These are phyloP conservation scores for Tagetes erecta DNA, from an alignment of 129 eudicot species.

Conservation along the genomic window DNA sequence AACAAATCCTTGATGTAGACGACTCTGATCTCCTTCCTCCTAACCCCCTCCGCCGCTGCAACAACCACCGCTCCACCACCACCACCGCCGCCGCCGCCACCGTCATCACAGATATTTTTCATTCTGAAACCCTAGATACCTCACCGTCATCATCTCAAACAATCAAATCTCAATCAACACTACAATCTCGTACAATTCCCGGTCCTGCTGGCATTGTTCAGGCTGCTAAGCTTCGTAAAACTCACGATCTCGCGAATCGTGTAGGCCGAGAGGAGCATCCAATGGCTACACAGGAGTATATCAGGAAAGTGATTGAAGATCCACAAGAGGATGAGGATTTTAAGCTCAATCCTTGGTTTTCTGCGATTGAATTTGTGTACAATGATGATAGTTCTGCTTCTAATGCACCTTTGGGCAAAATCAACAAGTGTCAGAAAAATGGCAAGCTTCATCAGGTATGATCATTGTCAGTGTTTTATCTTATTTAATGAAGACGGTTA, in stretches of 20 bases:
- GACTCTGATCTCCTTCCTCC: constrained; percentile 57
- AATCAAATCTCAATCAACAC: constrained; percentile 6
- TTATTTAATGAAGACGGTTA: not conserved
- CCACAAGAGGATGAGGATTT: constrained; percentile 59
- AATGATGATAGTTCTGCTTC: constrained; percentile 15
- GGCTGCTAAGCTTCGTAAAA: constrained; percentile 62
- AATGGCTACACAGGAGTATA: constrained; percentile 64
- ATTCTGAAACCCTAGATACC: constrained; percentile 32
- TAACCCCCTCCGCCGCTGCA: constrained; percentile 68
- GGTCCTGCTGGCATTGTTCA: constrained; percentile 80
- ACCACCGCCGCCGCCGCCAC: constrained; percentile 16
- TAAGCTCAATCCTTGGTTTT: constrained; percentile 51
- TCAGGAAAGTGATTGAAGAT: constrained; percentile 54
- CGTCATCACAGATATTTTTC: constrained; percentile 14
- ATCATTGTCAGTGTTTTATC: not conserved
- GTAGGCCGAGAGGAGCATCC: constrained; percentile 23
- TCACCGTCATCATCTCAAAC: constrained; percentile 19
- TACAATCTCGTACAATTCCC: constrained; percentile 41
- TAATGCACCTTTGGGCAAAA: constrained; percentile 40
- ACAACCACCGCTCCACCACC: constrained; percentile 37
- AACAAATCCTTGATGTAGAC: constrained; percentile 66
- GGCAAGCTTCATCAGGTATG: constrained; percentile 59
- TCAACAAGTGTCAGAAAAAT: constrained; percentile 36
- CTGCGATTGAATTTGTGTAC: constrained; percentile 49
- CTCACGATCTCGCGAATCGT: constrained; percentile 26